A percentile compares a stretch with the other conserved stretches of the same genome.
Conservation (phyloP, 305 asterid genomes). For the Stenogyne calaminthoides region DNA sequence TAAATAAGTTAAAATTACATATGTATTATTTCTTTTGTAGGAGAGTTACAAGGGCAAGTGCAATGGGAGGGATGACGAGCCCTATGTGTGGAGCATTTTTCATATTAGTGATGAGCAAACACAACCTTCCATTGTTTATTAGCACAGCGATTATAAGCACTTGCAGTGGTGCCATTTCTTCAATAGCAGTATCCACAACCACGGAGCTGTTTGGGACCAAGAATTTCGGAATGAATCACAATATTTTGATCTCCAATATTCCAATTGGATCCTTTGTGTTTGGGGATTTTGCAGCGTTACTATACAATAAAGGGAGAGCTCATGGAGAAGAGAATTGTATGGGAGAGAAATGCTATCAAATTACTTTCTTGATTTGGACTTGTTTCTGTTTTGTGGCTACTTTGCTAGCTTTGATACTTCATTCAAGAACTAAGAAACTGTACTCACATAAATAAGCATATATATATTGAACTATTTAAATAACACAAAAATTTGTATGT, state of each 20-base stretch:
- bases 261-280: slow-evolving; percentile 72
- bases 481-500: too few relatives aligned
- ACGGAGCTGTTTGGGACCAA: slow-evolving; percentile 60
- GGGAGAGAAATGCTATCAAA: slow-evolving; percentile 55
- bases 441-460: neutral
- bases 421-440: slow-evolving; percentile 36
- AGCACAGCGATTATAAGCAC: slow-evolving; percentile 62
- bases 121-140: slow-evolving; percentile 36
- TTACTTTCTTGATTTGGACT: slow-evolving; percentile 61
- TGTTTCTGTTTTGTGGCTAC: slow-evolving; percentile 55
- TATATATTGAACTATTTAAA: too few relatives aligned
- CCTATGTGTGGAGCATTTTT: slow-evolving; percentile 74
- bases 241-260: slow-evolving; percentile 63
- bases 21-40: too few relatives aligned
- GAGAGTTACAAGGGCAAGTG: slow-evolving; percentile 47
- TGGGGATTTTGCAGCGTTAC: slow-evolving; percentile 64
- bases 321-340: slow-evolving; percentile 44
- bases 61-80: slow-evolving; percentile 54
- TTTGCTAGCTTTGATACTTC: slow-evolving; percentile 49
- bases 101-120: slow-evolving; percentile 36
- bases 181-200: slow-evolving; percentile 58
- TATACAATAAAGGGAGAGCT: slow-evolving; percentile 48
- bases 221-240: slow-evolving; percentile 74
- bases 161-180: slow-evolving; percentile 70
- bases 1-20: too few relatives aligned